phyloP scores from a whole-genome alignment of 176 grass and related monocot species.

The Thinopyrum elongatum region DNA sequence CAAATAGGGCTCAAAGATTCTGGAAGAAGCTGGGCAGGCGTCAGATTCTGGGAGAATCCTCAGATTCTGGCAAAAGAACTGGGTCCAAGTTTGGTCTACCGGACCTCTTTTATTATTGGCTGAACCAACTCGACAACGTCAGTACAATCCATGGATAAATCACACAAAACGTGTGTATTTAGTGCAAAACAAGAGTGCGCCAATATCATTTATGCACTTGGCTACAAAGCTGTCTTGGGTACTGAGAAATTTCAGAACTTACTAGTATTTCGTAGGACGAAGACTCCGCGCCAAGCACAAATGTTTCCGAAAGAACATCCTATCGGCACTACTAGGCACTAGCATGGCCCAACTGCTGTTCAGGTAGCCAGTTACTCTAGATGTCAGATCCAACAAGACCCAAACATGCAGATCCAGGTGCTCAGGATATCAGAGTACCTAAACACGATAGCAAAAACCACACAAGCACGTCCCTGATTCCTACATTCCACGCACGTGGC shows the following conservation, averaged over 20 bases:
- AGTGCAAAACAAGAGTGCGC: neutral
- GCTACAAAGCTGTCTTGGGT: neutral
- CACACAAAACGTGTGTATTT: neutral
- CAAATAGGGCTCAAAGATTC: no score
- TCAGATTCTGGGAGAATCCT: no score
- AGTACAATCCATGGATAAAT: constrained; percentile 6
- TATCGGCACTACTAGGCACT: neutral
- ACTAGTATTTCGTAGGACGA: neutral
- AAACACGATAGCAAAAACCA: constrained; percentile 12
- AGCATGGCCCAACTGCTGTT: neutral
- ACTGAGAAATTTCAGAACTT: neutral
- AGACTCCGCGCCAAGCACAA: neutral
- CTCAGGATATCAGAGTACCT: constrained; percentile 1
- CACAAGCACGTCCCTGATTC: constrained; percentile 4
- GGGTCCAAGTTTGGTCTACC: no score
- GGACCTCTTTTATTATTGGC: neutral
- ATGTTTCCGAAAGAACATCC: neutral
- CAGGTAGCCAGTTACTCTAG: neutral
- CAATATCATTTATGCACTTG: neutral
- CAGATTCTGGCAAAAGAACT: no score
- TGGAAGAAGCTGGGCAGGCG: no score
- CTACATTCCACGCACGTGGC: no score
- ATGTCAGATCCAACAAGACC: neutral
- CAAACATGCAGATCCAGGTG: neutral
- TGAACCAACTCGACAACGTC: neutral